A percentile compares a stretch with the other conserved stretches of the same genome.
These are phyloP conservation scores for Fistulina hepatica DNA, from an alignment of 1,284 basidiomycete species.

Conservation along the genomic window DNA sequence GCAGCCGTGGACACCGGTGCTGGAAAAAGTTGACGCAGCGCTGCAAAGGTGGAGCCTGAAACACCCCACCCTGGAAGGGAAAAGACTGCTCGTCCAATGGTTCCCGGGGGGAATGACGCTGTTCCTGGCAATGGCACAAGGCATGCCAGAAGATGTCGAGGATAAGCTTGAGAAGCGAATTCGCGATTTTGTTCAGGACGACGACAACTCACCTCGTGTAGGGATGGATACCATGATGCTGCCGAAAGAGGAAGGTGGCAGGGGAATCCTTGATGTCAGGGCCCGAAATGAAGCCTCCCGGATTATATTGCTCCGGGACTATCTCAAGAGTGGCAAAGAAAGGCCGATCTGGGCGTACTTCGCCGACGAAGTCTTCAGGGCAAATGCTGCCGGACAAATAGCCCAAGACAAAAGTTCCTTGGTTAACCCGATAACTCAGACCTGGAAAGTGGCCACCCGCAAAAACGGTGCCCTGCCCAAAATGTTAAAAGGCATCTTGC, in stretches of 20 bases:
- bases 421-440: not conserved
- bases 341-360: constrained; percentile 19
- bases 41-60: constrained; percentile 10
- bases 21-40: constrained; percentile 12
- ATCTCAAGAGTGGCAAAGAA: constrained; percentile 7
- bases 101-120: constrained; percentile 2
- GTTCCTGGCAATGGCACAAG: constrained; percentile 8
- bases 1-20: constrained; percentile 8
- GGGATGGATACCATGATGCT: constrained; percentile 3
- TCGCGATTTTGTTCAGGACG: constrained; percentile 3
- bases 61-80: constrained; percentile 14
- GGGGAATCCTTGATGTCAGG: constrained; percentile 10
- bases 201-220: constrained; percentile 4
- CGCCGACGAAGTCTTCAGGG: constrained; percentile 12
- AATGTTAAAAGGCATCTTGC: constrained; percentile 12
- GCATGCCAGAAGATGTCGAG: constrained; percentile 6
- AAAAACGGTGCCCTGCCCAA: constrained; percentile 11
- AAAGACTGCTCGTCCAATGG: constrained; percentile 3
- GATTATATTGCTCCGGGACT: constrained; percentile 12
- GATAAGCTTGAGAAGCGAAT: constrained; percentile 1
- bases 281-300: constrained; percentile 13
- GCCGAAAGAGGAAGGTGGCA: constrained; percentile 7
- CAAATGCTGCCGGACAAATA: not conserved
- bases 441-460: not conserved
- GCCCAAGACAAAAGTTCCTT: not conserved